Evolutionary conservation across 805 yeast genomes (phyloP).

Genomic region (Pichia heedii): DNA sequence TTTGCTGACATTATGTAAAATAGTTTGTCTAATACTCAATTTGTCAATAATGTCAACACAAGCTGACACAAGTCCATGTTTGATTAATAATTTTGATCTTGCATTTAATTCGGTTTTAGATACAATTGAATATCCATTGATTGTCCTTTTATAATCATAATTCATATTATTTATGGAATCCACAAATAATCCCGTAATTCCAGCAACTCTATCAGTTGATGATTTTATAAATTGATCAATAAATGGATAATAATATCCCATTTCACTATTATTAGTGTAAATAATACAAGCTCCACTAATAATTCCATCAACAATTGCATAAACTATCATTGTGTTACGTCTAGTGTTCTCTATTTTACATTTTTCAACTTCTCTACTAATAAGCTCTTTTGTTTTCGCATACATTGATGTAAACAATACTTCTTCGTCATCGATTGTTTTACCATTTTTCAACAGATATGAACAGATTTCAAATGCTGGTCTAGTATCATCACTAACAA

Average conservation of each 20-base stretch:
- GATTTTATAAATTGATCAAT: constrained; percentile 30
- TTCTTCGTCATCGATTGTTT: constrained; percentile 17
- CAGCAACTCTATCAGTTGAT: constrained; percentile 30
- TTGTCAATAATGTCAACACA: constrained; percentile 39
- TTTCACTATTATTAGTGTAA: constrained; percentile 35
- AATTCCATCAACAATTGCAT: constrained; percentile 1
- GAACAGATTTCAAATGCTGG: constrained; percentile 27
- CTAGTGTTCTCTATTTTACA: constrained; percentile 47
- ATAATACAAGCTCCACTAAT: constrained; percentile 35
- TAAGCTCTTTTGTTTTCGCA: constrained; percentile 9
- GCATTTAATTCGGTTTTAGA: neutral
- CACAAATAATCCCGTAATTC: constrained; percentile 43
- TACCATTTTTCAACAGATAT: constrained; percentile 25
- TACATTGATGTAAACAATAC: constrained; percentile 25
- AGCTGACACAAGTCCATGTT: constrained; percentile 20
- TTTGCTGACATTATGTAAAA: constrained; percentile 11
- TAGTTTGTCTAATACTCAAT: constrained; percentile 13
- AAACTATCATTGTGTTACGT: constrained; percentile 36
- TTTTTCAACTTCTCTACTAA: constrained; percentile 28
- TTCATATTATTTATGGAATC: constrained; percentile 32
- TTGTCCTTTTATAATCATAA: neutral
- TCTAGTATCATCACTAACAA: constrained; percentile 37
- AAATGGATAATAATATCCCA: constrained; percentile 45
- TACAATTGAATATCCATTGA: too few relatives aligned
- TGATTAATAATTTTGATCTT: neutral